A percentile compares a stretch with the other conserved stretches of the same genome.
Conservation (phyloP, 139 green algal species). For the Monoraphidium neglectum region DNA sequence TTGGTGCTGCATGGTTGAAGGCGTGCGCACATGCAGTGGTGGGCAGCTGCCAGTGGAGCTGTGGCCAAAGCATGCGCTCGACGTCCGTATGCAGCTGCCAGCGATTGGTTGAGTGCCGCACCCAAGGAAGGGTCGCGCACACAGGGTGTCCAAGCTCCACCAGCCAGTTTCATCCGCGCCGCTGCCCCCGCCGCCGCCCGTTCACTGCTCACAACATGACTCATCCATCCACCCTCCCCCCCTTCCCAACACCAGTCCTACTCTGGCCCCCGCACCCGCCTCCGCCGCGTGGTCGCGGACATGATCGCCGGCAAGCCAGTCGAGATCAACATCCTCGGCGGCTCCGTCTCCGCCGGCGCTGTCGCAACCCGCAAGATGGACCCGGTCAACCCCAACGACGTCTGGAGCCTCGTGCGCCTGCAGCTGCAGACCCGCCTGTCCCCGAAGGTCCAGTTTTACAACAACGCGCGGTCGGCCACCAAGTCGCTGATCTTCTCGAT, state of each 20-base stretch:
- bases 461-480: slow-evolving; percentile 29
- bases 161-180: too few relatives aligned
- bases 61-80: too few relatives aligned
- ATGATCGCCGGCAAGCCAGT: slow-evolving; percentile 20
- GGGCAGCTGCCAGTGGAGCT: too few relatives aligned
- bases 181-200: too few relatives aligned
- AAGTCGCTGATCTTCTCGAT: slow-evolving; percentile 23
- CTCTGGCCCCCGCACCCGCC: slow-evolving; percentile 16
- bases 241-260: slow-evolving; percentile 15
- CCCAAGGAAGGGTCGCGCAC: too few relatives aligned
- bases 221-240: neutral
- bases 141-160: too few relatives aligned
- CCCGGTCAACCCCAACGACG: slow-evolving; percentile 20
- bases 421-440: slow-evolving; percentile 29
- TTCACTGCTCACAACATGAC: neutral
- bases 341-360: slow-evolving; percentile 32
- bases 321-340: slow-evolving; percentile 21
- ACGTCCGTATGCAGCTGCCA: too few relatives aligned
- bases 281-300: slow-evolving; percentile 24
- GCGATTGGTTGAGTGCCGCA: too few relatives aligned
- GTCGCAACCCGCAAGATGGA: slow-evolving; percentile 26
- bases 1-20: too few relatives aligned
- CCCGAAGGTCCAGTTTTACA: slow-evolving; percentile 14
- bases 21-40: too few relatives aligned
- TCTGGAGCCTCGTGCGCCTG: slow-evolving; percentile 28